Base-by-base conservation (phyloP, 2,329 filamentous ascomycete species). In the Aspergillus novoparasiticus region DNA sequence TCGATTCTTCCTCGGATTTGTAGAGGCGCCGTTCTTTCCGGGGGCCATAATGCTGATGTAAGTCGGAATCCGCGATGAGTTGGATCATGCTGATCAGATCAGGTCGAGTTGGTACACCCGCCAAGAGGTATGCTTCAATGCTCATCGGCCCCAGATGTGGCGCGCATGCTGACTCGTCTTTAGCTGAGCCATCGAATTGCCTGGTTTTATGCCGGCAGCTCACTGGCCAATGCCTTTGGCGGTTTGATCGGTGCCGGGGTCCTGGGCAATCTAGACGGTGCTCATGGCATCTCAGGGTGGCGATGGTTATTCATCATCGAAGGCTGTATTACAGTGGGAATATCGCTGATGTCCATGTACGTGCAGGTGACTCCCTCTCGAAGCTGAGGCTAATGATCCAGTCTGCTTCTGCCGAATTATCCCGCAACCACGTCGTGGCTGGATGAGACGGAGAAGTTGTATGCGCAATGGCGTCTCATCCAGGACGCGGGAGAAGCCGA, bases 61-160 rank as follows among this genome's bases (percentile, higher is more conserved):
- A 55, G 64, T 58, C 4, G 14, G 11, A 8, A 23, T 8, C 12
- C 12, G 8, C 8, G 5, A 8, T 1, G 3, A 30, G 8, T 12
- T 3, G 4, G 19, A 39, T 4, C 2, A 21, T 19, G 51, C 57
- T 63, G 50, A 63, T 36, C 19, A 9, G 28, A 21, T n/a, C 41
- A 74, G 71, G 71, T 88, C 86, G 2, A 88, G 89, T 72, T 90
- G 87, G 86, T 90, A 90, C 72, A 90, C 88, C 0, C 81, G 87
- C 54, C 82, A 84, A 48, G 85, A 87, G 74, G 69, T 71, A 61
- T 32, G 12, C 21, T 50, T 59, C 83, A 2, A 4, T 32, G 8
- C 16, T 41, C 39, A 28, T 3, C 81, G 83, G 81, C 39, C 39
- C 16, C 6, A 79, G 76, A 6, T 81, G 76, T 0, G 84, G 81